A percentile compares a stretch with the other conserved stretches of the same genome.
Conservation (phyloP, 2,329 filamentous ascomycete species). For the Aphanocladium album region DNA sequence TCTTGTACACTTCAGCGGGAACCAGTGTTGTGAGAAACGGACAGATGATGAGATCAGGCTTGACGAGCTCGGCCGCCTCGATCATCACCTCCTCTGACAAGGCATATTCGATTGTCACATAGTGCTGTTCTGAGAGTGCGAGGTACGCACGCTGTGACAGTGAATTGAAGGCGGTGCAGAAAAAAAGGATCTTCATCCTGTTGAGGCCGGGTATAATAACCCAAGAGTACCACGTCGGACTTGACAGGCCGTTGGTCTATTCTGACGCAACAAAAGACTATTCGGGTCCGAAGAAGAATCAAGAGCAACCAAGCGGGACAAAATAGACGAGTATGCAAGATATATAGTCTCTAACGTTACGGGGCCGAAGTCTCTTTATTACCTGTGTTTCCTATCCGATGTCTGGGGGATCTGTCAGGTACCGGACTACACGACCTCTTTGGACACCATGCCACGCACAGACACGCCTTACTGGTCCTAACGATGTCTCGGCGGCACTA, state of each 20-base stretch:
- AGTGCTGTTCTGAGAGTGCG: constrained; percentile 29
- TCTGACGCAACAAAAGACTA: not conserved
- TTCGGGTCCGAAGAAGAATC: not conserved
- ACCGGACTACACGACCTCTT: not conserved
- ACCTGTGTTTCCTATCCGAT: not conserved
- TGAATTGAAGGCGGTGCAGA: constrained; percentile 42
- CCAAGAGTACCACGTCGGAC: not conserved
- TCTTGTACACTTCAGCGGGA: constrained; percentile 31
- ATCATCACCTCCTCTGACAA: constrained; percentile 30
- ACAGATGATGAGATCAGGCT: constrained; percentile 36
- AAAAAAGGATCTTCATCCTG: constrained; percentile 36
- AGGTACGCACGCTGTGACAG: constrained; percentile 36
- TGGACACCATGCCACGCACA: not conserved
- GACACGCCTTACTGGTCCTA: not conserved
- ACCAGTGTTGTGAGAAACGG: constrained; percentile 36
- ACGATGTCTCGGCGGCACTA: not conserved
- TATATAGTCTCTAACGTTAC: not conserved
- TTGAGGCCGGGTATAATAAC: not conserved
- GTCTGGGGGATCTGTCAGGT: constrained; percentile 2
- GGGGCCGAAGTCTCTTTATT: not conserved
- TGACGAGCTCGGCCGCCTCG: constrained; percentile 30
- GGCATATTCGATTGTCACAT: constrained; percentile 36
- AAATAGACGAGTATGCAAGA: not conserved
- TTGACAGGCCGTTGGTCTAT: not conserved
- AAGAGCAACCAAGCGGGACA: not conserved